Conservation (phyloP, 176 grass and related monocot genomes). For the Luzula sylvatica region DNA sequence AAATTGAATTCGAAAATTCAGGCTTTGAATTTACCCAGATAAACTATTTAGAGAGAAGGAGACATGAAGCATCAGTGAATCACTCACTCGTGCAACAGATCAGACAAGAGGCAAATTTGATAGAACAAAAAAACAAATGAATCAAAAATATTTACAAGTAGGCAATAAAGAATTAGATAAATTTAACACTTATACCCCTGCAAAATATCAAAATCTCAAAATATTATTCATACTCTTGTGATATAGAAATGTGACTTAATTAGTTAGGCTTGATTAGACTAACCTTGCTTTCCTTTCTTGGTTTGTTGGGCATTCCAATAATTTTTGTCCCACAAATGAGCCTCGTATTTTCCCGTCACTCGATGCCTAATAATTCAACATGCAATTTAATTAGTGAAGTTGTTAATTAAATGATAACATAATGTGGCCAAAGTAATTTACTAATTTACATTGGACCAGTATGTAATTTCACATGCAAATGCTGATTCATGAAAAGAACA, state of each 20-base stretch:
- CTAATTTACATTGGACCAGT: background rate
- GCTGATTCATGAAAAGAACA: background rate
- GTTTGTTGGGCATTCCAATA: slow-evolving; percentile 28
- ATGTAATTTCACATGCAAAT: slow-evolving; percentile 2
- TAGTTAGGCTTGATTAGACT: background rate
- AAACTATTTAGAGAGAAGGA: slow-evolving; percentile 43
- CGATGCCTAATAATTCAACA: slow-evolving; percentile 32
- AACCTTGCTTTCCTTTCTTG: slow-evolving; percentile 72
- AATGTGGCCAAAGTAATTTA: too few relatives aligned
- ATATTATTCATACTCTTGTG: too few relatives aligned
- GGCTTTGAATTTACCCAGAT: slow-evolving; percentile 62
- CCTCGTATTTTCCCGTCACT: slow-evolving; percentile 57
- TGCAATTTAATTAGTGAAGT: too few relatives aligned
- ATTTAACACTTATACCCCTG: too few relatives aligned
- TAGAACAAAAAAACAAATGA: slow-evolving; percentile 3
- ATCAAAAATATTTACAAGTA: background rate
- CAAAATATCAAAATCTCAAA: too few relatives aligned
- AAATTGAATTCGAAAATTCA: too few relatives aligned
- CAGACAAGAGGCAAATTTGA: slow-evolving; percentile 21
- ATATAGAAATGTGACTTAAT: too few relatives aligned
- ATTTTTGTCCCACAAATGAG: slow-evolving; percentile 61
- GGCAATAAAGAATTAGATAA: too few relatives aligned
- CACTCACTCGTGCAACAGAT: slow-evolving; percentile 21
- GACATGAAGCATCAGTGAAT: slow-evolving; percentile 24
- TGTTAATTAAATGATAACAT: too few relatives aligned